phyloP scores from a whole-genome alignment of 768 basidiomycete genomes.

The Peribolospora baueri region DNA sequence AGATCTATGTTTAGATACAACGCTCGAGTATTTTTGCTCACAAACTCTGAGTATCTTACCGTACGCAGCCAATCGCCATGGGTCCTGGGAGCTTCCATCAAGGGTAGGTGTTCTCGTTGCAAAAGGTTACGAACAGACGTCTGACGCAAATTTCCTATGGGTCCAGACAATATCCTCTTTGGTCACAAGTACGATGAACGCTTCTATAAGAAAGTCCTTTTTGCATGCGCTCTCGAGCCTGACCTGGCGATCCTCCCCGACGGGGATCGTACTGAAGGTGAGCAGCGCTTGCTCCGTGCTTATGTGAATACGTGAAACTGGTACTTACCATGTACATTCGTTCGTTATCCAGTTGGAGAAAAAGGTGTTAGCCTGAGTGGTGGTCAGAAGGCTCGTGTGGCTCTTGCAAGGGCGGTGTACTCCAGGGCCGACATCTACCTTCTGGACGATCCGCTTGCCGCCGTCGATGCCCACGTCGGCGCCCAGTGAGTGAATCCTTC shows the following conservation, averaged over 20 bases:
- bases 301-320: neutral
- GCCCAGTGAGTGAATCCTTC: slow-evolving; percentile 40
- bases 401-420: slow-evolving; percentile 71
- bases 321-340: slow-evolving; percentile 28
- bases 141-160: slow-evolving; percentile 20
- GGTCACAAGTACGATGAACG: slow-evolving; percentile 64
- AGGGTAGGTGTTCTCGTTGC: slow-evolving; percentile 7
- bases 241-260: slow-evolving; percentile 57
- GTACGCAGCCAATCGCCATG: slow-evolving; percentile 23
- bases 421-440: slow-evolving; percentile 76
- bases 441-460: slow-evolving; percentile 69
- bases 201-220: slow-evolving; percentile 59
- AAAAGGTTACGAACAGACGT: neutral
- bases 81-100: slow-evolving; percentile 21
- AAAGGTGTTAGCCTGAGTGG: slow-evolving; percentile 38
- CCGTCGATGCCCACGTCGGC: slow-evolving; percentile 54
- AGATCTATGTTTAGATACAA: slow-evolving; percentile 29
- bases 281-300: slow-evolving; percentile 4
- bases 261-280: slow-evolving; percentile 29
- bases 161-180: slow-evolving; percentile 79
- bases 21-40: slow-evolving; percentile 31
- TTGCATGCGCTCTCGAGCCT: slow-evolving; percentile 66
- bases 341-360: slow-evolving; percentile 35
- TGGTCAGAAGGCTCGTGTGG: slow-evolving; percentile 52
- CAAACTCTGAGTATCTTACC: slow-evolving; percentile 17